Conservation (phyloP, 2,329 filamentous ascomycete genomes). For the Albifimbria verrucaria region DNA sequence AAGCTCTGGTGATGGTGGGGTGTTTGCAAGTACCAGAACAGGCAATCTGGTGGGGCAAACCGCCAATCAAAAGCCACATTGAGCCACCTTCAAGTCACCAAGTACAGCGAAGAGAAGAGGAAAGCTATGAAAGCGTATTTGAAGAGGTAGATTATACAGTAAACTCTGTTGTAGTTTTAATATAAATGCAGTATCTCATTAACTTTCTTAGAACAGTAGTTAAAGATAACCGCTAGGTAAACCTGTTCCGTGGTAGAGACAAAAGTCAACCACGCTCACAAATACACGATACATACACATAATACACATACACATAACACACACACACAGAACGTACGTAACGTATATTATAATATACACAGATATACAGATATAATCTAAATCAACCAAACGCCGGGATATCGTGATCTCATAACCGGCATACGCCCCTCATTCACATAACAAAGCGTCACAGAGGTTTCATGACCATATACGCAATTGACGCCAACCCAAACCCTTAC, state of each 20-base stretch:
- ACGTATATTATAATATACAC: conserved; percentile 13
- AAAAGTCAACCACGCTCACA: too few species aligned
- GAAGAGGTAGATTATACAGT: too few species aligned
- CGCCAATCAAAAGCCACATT: not conserved
- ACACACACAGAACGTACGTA: conserved; percentile 16
- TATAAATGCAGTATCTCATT: too few species aligned
- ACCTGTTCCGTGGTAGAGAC: too few species aligned
- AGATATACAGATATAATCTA: conserved; percentile 5
- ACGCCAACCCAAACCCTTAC: conserved; percentile 1
- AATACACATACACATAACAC: conserved; percentile 18
- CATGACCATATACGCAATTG: conserved; percentile 7
- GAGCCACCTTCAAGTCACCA: not conserved
- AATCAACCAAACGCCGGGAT: not conserved
- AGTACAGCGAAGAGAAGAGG: too few species aligned
- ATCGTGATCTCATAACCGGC: not conserved
- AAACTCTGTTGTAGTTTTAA: too few species aligned
- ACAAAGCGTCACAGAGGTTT: conserved; percentile 3
- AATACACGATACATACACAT: conserved; percentile 9
- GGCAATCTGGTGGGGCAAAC: not conserved
- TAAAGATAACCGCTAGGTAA: too few species aligned
- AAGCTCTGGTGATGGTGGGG: conserved; percentile 4
- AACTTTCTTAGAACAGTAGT: too few species aligned
- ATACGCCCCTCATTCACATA: not conserved
- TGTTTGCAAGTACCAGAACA: conserved; percentile 9
- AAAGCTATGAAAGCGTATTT: too few species aligned